Percentiles rank a stretch among this genome's conserved stretches.
These are phyloP conservation scores for Clavispora asparagi DNA, from an alignment of 805 yeast species.

Conservation along the genomic window DNA sequence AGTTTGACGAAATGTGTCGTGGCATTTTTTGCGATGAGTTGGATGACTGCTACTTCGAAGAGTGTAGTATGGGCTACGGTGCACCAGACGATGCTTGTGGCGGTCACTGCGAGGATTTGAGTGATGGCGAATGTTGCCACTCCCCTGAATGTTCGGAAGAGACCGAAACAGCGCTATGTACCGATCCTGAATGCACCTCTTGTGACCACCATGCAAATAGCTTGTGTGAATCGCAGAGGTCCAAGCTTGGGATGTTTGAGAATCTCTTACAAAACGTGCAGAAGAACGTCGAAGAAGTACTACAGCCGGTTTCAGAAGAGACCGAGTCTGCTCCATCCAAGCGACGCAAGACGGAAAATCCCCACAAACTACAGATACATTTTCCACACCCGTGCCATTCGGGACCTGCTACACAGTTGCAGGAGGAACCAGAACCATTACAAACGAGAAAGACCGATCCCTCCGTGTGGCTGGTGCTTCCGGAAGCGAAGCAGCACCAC, in stretches of 20 bases:
- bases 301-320: neutral
- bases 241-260: constrained; percentile 33
- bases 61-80: constrained; percentile 19
- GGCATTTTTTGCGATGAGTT: constrained; percentile 39
- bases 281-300: constrained; percentile 17
- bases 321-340: neutral
- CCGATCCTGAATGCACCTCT: neutral
- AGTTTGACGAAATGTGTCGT: constrained; percentile 32
- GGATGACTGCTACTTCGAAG: constrained; percentile 38
- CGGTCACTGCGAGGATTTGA: constrained; percentile 1
- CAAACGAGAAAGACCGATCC: neutral
- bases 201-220: constrained; percentile 10
- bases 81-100: constrained; percentile 2
- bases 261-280: constrained; percentile 34
- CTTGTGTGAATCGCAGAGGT: constrained; percentile 25
- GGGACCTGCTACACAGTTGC: neutral
- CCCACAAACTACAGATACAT: constrained; percentile 25
- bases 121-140: constrained; percentile 1
- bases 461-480: neutral
- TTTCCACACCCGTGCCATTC: constrained; percentile 38
- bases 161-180: neutral
- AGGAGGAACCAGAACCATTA: neutral
- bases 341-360: constrained; percentile 6
- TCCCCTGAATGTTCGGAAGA: neutral
- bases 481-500: constrained; percentile 12